A percentile compares a stretch with the other conserved stretches of the same genome.
phyloP scores from a whole-genome alignment of 208 protist species.

The Wallacemonas sp. region DNA sequence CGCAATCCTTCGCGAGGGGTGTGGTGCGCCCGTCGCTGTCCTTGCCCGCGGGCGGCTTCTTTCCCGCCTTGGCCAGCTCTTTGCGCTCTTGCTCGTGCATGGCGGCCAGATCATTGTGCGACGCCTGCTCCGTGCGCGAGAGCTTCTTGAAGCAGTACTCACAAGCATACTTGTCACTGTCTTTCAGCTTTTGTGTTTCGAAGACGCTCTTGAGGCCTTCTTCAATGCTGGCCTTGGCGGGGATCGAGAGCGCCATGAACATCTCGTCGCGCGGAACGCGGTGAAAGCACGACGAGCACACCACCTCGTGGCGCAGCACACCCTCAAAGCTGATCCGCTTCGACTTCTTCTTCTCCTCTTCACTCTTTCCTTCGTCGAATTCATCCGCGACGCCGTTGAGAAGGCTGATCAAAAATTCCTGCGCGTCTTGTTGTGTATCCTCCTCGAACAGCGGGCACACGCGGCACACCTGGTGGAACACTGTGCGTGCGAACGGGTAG shows the following conservation, averaged over 20 bases:
- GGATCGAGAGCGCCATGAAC: constrained; percentile 86
- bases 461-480: constrained; percentile 49
- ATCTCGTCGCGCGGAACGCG: constrained; percentile 58
- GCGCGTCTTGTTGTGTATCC: constrained; percentile 88
- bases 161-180: constrained; percentile 80
- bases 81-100: constrained; percentile 35
- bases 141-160: constrained; percentile 79
- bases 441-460: constrained; percentile 58
- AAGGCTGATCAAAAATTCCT: constrained; percentile 86
- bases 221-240: constrained; percentile 59
- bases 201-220: constrained; percentile 56
- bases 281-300: constrained; percentile 49
- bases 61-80: constrained; percentile 12
- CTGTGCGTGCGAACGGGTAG: constrained; percentile 32
- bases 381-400: constrained; percentile 84
- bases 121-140: constrained; percentile 40
- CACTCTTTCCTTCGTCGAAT: constrained; percentile 61
- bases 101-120: constrained; percentile 51
- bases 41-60: constrained; percentile 23
- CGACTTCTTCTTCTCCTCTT: constrained; percentile 42
- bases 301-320: constrained; percentile 52
- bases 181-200: constrained; percentile 30
- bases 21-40: not conserved
- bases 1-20: constrained; percentile 32
- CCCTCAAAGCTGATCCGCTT: constrained; percentile 76